These are phyloP conservation scores for Populus tremula DNA, from an alignment of 345 rosid genomes.

Conservation along the genomic window DNA sequence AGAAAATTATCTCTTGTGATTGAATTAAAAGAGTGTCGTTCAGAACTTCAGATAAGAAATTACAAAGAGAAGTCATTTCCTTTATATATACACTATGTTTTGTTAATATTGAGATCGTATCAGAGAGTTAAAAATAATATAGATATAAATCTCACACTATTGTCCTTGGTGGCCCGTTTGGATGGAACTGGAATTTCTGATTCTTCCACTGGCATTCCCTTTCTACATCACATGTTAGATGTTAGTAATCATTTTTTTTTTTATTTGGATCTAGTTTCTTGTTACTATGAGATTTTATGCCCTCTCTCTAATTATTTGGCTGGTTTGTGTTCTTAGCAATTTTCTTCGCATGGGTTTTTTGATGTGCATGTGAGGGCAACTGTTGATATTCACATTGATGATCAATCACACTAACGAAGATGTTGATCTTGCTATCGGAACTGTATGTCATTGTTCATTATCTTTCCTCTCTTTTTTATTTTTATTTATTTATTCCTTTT, in stretches of 20 bases:
- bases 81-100: too few relatives aligned
- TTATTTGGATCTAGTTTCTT: neutral
- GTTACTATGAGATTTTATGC: neutral
- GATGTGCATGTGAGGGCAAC: constrained; percentile 85
- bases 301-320: neutral
- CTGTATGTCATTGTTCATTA: constrained; percentile 28
- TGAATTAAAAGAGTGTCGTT: too few relatives aligned
- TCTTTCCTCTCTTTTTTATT: neutral
- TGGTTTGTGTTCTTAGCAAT: constrained; percentile 53
- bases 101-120: too few relatives aligned
- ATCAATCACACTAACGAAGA: constrained; percentile 92
- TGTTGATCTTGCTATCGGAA: constrained; percentile 90
- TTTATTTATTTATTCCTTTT: neutral
- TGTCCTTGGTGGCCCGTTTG: constrained; percentile 62
- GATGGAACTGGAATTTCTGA: constrained; percentile 83
- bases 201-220: constrained; percentile 70
- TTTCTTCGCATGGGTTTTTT: constrained; percentile 88
- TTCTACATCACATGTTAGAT: constrained; percentile 92
- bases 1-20: too few relatives aligned
- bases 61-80: too few relatives aligned
- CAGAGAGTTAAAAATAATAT: too few relatives aligned
- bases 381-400: constrained; percentile 87
- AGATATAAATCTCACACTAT: too few relatives aligned
- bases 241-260: constrained; percentile 32
- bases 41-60: too few relatives aligned